Percentiles rank a stretch among this genome's conserved stretches.
These are phyloP conservation scores for Alliaria petiolata DNA, from an alignment of 345 rosid genomes.

Conservation along the genomic window DNA sequence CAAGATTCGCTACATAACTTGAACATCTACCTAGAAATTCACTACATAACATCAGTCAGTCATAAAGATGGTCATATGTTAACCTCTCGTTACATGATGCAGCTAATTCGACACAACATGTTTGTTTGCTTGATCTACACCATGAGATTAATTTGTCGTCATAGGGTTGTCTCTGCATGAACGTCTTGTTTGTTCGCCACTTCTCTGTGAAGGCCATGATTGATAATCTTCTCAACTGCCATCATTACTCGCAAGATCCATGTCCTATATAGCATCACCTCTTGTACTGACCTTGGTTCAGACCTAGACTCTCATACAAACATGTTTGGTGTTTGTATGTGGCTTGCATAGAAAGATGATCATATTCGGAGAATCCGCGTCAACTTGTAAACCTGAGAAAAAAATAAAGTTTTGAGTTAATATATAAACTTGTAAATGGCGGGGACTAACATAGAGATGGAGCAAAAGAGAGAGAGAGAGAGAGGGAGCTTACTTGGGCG, in stretches of 20 bases:
- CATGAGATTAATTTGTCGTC: no score
- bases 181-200: background rate
- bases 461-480: constrained; percentile 7
- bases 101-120: background rate
- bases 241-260: background rate
- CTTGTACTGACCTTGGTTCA: background rate
- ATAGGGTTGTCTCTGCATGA: no score
- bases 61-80: background rate
- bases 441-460: background rate
- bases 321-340: constrained; percentile 8
- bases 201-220: background rate
- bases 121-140: constrained; percentile 14
- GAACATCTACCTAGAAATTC: background rate
- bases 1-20: background rate
- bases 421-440: background rate
- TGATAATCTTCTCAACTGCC: no score
- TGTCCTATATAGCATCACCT: background rate
- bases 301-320: constrained; percentile 2
- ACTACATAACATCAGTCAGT: constrained; percentile 6
- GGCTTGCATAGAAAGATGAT: constrained; percentile 6
- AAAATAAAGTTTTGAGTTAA: background rate
- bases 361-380: constrained; percentile 61
- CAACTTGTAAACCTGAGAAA: constrained; percentile 60
- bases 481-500: constrained; percentile 71
- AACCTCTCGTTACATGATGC: constrained; percentile 2